Conservation (phyloP, 257 asterid genomes). For the Nicotiana noctiflora region DNA sequence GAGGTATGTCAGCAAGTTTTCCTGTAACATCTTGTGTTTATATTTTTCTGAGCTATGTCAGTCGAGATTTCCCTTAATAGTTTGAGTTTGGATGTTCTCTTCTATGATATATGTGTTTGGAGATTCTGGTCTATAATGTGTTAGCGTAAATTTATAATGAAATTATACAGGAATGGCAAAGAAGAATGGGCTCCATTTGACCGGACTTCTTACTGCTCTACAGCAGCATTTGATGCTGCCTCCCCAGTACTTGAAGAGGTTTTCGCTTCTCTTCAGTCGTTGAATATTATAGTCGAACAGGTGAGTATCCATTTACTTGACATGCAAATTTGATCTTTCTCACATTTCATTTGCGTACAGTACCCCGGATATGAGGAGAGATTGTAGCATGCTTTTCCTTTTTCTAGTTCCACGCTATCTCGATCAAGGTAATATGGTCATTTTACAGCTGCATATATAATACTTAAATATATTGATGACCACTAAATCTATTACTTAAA, state of each 20-base stretch:
- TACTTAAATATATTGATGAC: too few relatives aligned
- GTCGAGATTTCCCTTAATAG: background rate
- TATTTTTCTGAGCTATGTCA: slow-evolving; percentile 30
- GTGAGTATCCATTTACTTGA: slow-evolving; percentile 21
- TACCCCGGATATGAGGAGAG: background rate
- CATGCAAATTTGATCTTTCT: background rate
- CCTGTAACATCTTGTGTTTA: background rate
- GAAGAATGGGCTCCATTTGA: slow-evolving; percentile 90
- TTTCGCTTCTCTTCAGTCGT: slow-evolving; percentile 54
- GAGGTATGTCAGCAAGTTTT: slow-evolving; percentile 37
- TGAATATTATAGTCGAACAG: slow-evolving; percentile 86
- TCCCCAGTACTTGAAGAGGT: slow-evolving; percentile 70
- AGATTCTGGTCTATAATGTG: background rate
- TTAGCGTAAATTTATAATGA: background rate
- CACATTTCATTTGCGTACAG: background rate
- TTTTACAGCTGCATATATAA: too few relatives aligned
- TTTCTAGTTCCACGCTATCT: background rate
- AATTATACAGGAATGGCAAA: slow-evolving; percentile 53
- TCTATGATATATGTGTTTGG: background rate
- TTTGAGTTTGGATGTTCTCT: slow-evolving; percentile 7
- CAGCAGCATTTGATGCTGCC: slow-evolving; percentile 70
- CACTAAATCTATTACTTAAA: too few relatives aligned
- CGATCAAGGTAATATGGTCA: too few relatives aligned
- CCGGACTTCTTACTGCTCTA: slow-evolving; percentile 62
- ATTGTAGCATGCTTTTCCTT: background rate